These are phyloP conservation scores for Calcarisporium arbuscula DNA, from an alignment of 2,329 filamentous ascomycete species.

Conservation along the genomic window DNA sequence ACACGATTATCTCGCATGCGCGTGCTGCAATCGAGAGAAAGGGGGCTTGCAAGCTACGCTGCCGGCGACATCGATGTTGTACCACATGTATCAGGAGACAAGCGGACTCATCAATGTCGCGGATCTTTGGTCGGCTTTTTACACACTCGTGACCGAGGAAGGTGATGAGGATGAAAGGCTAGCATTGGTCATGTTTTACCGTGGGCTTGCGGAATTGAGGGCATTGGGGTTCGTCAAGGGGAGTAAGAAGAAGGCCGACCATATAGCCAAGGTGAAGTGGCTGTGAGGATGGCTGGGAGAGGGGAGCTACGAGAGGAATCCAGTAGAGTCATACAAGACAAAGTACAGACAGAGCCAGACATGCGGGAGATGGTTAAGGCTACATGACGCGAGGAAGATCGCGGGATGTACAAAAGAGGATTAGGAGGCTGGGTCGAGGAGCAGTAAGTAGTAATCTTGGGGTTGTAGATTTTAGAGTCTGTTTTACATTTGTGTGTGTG, in stretches of 20 bases:
- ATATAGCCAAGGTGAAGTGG: constrained; percentile 85
- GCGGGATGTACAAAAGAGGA: too few species aligned
- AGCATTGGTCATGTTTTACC: constrained; percentile 73
- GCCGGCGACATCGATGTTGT: constrained; percentile 67
- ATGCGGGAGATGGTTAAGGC: too few species aligned
- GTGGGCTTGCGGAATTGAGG: constrained; percentile 75
- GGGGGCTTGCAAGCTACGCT: constrained; percentile 52
- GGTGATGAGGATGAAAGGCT: constrained; percentile 43
- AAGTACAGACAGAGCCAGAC: background rate
- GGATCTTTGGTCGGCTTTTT: constrained; percentile 75
- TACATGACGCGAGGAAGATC: too few species aligned
- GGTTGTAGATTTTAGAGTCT: too few species aligned
- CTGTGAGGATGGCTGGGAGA: constrained; percentile 42
- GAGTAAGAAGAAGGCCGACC: constrained; percentile 87
- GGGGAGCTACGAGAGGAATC: background rate
- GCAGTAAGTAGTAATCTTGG: too few species aligned
- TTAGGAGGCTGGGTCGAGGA: too few species aligned
- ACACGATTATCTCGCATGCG: constrained; percentile 70
- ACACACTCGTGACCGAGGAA: constrained; percentile 48
- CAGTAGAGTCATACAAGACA: background rate
- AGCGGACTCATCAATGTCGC: constrained; percentile 71
- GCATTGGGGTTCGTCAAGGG: constrained; percentile 81
- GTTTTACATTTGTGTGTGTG: too few species aligned
- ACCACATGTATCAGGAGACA: constrained; percentile 73
- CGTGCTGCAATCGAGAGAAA: constrained; percentile 52